phyloP scores from a whole-genome alignment of 257 asterid genomes.

The Capsicum baccatum region DNA sequence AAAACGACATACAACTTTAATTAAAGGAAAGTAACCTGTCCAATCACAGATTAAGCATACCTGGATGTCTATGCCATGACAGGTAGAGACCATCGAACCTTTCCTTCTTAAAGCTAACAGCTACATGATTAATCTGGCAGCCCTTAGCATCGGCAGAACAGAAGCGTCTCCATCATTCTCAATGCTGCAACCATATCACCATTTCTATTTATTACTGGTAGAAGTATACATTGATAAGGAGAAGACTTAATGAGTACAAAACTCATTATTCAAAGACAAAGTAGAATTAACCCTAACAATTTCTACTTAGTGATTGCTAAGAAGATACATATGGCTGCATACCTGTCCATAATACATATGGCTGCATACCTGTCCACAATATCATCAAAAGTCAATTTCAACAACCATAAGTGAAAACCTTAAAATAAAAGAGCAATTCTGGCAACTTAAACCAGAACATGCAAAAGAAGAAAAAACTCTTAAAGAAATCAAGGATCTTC shows the following conservation, averaged over 20 bases:
- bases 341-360: too few species aligned
- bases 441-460: background rate
- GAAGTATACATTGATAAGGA: too few species aligned
- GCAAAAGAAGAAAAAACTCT: constrained; percentile 12
- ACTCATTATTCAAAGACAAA: too few species aligned
- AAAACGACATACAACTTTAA: constrained; percentile 26
- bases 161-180: constrained; percentile 92
- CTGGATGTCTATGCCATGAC: constrained; percentile 57
- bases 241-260: too few species aligned
- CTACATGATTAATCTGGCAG: constrained; percentile 72
- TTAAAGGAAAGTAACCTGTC: constrained; percentile 22
- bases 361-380: too few species aligned
- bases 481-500: background rate
- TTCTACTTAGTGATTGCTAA: too few species aligned
- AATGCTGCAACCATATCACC: constrained; percentile 54
- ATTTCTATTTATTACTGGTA: too few species aligned
- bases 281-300: too few species aligned
- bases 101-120: constrained; percentile 55
- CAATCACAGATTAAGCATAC: constrained; percentile 42
- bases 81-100: constrained; percentile 42
- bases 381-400: too few species aligned
- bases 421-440: too few species aligned
- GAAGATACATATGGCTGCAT: too few species aligned
- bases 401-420: too few species aligned
- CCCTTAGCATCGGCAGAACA: constrained; percentile 79